These are phyloP conservation scores for Saccharomycopsis vini DNA, from an alignment of 805 yeast genomes.

Conservation along the genomic window DNA sequence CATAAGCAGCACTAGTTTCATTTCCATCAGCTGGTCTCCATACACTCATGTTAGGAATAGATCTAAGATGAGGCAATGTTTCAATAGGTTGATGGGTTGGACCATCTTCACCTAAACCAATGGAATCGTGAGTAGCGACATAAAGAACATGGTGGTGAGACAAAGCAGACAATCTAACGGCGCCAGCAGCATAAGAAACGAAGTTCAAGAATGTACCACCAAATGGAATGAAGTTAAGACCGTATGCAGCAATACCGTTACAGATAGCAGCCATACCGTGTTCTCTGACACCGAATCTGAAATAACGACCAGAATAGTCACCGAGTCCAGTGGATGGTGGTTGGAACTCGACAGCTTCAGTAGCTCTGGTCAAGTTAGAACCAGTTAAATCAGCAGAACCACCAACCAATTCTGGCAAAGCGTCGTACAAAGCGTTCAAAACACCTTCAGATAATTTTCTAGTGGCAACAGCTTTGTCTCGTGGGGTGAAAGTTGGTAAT, in stretches of 20 bases:
- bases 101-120: constrained; percentile 89
- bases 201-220: constrained; percentile 98
- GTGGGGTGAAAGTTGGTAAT: constrained; percentile 72
- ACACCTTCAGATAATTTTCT: constrained; percentile 88
- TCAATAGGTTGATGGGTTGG: constrained; percentile 93
- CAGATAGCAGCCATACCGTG: constrained; percentile 98
- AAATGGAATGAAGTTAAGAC: constrained; percentile 76
- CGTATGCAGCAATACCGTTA: constrained; percentile 92
- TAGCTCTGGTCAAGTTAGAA: constrained; percentile 88
- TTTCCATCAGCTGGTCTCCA: constrained; percentile 95
- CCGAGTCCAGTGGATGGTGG: constrained; percentile 74
- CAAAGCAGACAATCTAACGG: constrained; percentile 75
- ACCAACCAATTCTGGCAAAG: constrained; percentile 83
- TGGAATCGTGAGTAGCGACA: constrained; percentile 87
- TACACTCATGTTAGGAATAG: constrained; percentile 70
- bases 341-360: constrained; percentile 85
- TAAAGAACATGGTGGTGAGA: constrained; percentile 77
- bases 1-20: constrained; percentile 78
- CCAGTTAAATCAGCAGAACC: constrained; percentile 99
- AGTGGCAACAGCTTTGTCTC: constrained; percentile 80
- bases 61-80: constrained; percentile 80
- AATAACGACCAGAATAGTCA: constrained; percentile 82
- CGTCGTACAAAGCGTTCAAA: constrained; percentile 50
- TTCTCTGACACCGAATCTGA: constrained; percentile 98
- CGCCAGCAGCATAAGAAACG: constrained; percentile 77